Evolutionary conservation across 768 basidiomycete genomes (phyloP), one percentile per base, ranked within the genome.

Genomic region (Naganishia vaughanmartiniae): DNA sequence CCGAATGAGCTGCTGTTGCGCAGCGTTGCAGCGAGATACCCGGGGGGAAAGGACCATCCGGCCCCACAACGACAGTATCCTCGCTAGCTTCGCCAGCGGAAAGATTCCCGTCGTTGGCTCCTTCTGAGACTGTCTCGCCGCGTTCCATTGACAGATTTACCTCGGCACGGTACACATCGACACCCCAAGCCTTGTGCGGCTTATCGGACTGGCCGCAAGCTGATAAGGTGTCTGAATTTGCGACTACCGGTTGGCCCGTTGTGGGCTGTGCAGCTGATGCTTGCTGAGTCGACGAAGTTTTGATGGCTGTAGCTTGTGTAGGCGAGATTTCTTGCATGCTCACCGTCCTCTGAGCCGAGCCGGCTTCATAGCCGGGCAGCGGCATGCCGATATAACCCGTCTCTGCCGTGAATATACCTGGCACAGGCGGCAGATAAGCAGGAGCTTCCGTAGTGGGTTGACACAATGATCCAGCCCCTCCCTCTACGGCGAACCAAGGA

Each of bases 171-270:
- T 14, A 42, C 19, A 73, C 74, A 53, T 79, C 79, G 3, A 81
- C 80, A 21, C 80, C 80, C 80, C 80, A 81, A n/a, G 80, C 78
- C 56, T 78, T 77, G 70, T 79, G 77, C 4, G 74, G 74, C 45
- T 74, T 75, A 56, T 34, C 21, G 70, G 73, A 10, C 67, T 72
- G 42, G 19, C 30, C 42, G 15, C 10, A 57, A 30, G 55, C 39
- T 9, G 55, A 57, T 7, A 24, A n/a, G 6, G 26, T 34, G 12
- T 39, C 39, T 36, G 36, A 46, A 5, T 33, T 39, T n/a, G 30
- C 55, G 0, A 39, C 21, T 39, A 12, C 19, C 24, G 57, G 15
- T n/a, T 21, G n/a, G n/a, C 34, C 57, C 21, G 46, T 63, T 34
- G 45, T 19, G 42, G 12, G 36, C 17, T 36, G 34, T 26, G 17